These are phyloP conservation scores for Ophiostoma novo-ulmi DNA, from an alignment of 2,329 filamentous ascomycete species.

Conservation along the genomic window DNA sequence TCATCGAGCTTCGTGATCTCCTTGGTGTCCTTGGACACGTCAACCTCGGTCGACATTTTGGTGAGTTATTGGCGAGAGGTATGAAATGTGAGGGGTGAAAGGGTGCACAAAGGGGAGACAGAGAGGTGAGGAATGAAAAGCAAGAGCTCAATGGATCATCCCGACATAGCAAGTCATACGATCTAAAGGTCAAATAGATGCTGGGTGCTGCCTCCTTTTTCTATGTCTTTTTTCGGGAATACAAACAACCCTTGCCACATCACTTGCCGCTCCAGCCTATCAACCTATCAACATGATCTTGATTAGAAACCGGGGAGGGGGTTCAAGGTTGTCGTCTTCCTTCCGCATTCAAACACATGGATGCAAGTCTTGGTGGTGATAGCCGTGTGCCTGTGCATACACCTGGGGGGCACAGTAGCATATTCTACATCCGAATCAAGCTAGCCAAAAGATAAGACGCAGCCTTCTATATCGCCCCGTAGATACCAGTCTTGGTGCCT, in stretches of 20 bases:
- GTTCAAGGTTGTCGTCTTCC: constrained; percentile 3
- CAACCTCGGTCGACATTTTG: constrained; percentile 8
- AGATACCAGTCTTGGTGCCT: background rate
- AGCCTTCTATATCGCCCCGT: constrained; percentile 7
- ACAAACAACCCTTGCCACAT: constrained; percentile 8
- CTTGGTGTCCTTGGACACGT: constrained; percentile 6
- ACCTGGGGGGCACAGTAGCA: constrained; percentile 1
- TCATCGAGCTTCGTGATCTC: background rate
- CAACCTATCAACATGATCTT: background rate
- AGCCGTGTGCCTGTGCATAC: background rate
- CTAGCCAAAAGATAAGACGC: constrained; percentile 8
- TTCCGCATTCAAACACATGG: background rate
- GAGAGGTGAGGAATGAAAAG: background rate
- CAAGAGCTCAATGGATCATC: background rate
- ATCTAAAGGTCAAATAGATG: background rate
- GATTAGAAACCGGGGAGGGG: background rate
- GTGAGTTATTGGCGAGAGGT: background rate
- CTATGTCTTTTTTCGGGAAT: constrained; percentile 6
- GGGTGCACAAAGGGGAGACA: background rate
- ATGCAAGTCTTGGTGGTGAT: background rate
- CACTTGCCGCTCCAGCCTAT: constrained; percentile 4
- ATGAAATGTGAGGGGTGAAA: background rate
- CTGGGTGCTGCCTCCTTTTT: constrained; percentile 7
- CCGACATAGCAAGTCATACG: background rate
- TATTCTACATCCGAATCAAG: background rate